Evolutionary conservation across 495 filamentous ascomycete genomes (phyloP).

Genomic region (Penicillium cosmopolitanum): DNA sequence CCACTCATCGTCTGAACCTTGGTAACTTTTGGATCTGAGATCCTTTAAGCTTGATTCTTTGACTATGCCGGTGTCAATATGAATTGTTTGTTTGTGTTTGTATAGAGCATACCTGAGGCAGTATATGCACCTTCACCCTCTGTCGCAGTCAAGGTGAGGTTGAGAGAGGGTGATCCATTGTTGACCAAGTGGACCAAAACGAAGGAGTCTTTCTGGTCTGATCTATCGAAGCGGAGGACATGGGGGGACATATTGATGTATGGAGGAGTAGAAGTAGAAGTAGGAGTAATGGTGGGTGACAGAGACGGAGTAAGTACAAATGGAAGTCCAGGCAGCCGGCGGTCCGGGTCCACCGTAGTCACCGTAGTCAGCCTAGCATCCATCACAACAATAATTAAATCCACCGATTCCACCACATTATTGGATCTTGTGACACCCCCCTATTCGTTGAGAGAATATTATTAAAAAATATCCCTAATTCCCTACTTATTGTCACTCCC

Average conservation of each 20-base stretch:
- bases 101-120: conserved; percentile 51
- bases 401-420: too few species aligned
- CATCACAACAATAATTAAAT: too few species aligned
- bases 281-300: not conserved
- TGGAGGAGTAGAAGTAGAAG: not conserved
- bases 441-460: too few species aligned
- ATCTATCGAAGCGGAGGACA: conserved; percentile 60
- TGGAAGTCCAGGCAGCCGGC: too few species aligned
- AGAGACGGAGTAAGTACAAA: not conserved
- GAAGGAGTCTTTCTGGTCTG: conserved; percentile 53
- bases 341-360: too few species aligned
- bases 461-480: too few species aligned
- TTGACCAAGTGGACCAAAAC: conserved; percentile 60
- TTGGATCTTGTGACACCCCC: too few species aligned
- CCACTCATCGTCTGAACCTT: conserved; percentile 62
- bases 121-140: conserved; percentile 66
- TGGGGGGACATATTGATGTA: conserved; percentile 23
- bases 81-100: not conserved
- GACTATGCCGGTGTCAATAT: conserved; percentile 39
- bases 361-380: too few species aligned
- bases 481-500: too few species aligned
- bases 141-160: conserved; percentile 69
- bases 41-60: conserved; percentile 45
- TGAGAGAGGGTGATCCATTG: conserved; percentile 49
- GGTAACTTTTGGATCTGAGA: conserved; percentile 56